Evolutionary conservation across 2,329 filamentous ascomycete species (phyloP).

Genomic region (Uncinocarpus reesii): DNA sequence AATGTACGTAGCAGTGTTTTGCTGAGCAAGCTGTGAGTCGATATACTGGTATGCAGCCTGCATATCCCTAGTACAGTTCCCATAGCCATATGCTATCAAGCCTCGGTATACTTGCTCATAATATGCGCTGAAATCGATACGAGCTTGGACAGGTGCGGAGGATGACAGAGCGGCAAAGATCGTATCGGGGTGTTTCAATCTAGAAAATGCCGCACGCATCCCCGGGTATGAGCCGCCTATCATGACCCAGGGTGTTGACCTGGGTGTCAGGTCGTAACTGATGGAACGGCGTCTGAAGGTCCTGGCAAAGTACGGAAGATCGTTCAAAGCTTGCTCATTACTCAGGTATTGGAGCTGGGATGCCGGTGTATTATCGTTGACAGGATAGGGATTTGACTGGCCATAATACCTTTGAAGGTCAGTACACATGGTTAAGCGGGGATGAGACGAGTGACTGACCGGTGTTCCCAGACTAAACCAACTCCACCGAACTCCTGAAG

Average conservation of each 20-base stretch:
- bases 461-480: constrained; percentile 36
- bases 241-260: constrained; percentile 37
- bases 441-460: no score
- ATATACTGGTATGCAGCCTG: constrained; percentile 41
- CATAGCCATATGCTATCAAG: constrained; percentile 40
- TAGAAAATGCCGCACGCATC: constrained; percentile 35
- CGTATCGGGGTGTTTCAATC: constrained; percentile 34
- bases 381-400: constrained; percentile 30
- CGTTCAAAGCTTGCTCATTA: constrained; percentile 36
- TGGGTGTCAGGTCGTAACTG: constrained; percentile 32
- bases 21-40: constrained; percentile 36
- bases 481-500: constrained; percentile 29
- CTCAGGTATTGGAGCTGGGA: constrained; percentile 36
- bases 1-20: constrained; percentile 29
- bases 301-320: constrained; percentile 37
- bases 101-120: constrained; percentile 42
- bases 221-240: constrained; percentile 40
- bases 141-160: constrained; percentile 39
- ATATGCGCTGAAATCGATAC: constrained; percentile 40
- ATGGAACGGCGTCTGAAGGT: constrained; percentile 28
- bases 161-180: constrained; percentile 35
- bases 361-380: constrained; percentile 27
- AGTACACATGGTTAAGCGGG: no score
- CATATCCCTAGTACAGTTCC: constrained; percentile 43
- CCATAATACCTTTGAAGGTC: constrained; percentile 34